Evolutionary conservation across 1,139 yeast species (phyloP), one percentile per base, ranked within the genome.

Genomic region (Pichia sp.): DNA sequence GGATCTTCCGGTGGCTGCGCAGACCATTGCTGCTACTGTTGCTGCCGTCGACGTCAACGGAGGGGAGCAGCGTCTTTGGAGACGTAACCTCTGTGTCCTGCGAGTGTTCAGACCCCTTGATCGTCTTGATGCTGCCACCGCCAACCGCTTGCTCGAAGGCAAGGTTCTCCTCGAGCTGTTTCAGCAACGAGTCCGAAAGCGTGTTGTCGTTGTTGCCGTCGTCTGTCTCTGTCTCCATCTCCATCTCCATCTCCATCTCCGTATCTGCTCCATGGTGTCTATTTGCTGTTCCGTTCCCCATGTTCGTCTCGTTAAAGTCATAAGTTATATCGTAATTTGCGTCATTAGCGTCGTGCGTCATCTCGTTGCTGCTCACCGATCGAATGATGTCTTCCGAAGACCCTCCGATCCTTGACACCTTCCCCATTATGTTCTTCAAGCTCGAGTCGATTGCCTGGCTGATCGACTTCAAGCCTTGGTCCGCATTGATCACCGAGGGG

Each of bases 371-470:
- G 23, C 13, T 18, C 21, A n/a, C 34, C n/a, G 36, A 23, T 42
- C 22, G 26, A 12, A 28, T 43, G 12, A 21, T 42, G 19, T 56
- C 58, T n/a, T 52, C 55, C 18, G 34, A 44, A 2, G 50, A 42
- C 4, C 39, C 44, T 26, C 54, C 55, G 16, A 64, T 50, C 66
- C 66, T 61, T 0, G 70, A 53, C 18, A 68, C 69, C 52, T 58
- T 62, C 4, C 69, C 69, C 48, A 67, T 60, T 4, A 68, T 62
- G 51, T 58, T 62, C 44, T 60, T 61, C 30, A 68, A 58, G 50
- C 70, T 66, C 16, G 65, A 54, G 52, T 68, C 71, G 19, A 68
- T 66, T 10, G 70, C 63, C 22, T 56, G 58, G 48, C 70, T 66
- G 7, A 68, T 65, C 12, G 63, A 58, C 47, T 66, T 57, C 3